Evolutionary conservation across 371 early-diverging fungal species (phyloP), one percentile per base, ranked within the genome.

Genomic region (Mortierella sp.): DNA sequence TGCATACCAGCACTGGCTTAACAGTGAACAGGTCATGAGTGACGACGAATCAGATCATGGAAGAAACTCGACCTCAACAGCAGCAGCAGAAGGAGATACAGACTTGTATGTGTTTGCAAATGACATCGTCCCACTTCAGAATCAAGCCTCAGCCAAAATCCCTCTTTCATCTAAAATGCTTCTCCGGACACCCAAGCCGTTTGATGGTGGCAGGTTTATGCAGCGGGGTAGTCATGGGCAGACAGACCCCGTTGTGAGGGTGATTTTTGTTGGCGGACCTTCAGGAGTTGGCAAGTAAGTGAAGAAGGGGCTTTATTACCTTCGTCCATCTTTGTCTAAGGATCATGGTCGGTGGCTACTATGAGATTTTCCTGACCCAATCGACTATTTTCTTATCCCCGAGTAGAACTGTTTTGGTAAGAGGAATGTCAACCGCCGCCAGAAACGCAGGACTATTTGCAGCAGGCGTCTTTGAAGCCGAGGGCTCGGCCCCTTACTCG

Each of bases 211-310:
- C 30, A 68, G 62, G 30, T 57, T 63, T 12, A 59, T 68, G 12
- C 70, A 62, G 12, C 65, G 63, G 2, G 70, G 63, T 37, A 37
- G 15, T 30, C 63, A n/a, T 72, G 64, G 46, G 59, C 69, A 6
- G 37, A 44, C 66, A 1, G 73, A 79, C 9, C 70, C 79, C 1
- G 66, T 72, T 0, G 73, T 72, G 3, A 18, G 79, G n/a, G 79
- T 60, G 1, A 72, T 79, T 6, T 79, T 79, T 50, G 73, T 79
- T 46, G 69, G 79, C 23, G 79, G 79, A 2, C 73, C 79, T 3
- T 65, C 79, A 26, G 79, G 79, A 1, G 79, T 79, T 14, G 79
- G 79, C 58, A 79, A 79, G 79, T 79, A 79, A 21, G 79, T 68
- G 12, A 18, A 30, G 9, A 15, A 51, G 56, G 51, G 30, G 0